Evolutionary conservation across 2,329 filamentous ascomycete species (phyloP).

Genomic region (Paecilomyces fulvus): DNA sequence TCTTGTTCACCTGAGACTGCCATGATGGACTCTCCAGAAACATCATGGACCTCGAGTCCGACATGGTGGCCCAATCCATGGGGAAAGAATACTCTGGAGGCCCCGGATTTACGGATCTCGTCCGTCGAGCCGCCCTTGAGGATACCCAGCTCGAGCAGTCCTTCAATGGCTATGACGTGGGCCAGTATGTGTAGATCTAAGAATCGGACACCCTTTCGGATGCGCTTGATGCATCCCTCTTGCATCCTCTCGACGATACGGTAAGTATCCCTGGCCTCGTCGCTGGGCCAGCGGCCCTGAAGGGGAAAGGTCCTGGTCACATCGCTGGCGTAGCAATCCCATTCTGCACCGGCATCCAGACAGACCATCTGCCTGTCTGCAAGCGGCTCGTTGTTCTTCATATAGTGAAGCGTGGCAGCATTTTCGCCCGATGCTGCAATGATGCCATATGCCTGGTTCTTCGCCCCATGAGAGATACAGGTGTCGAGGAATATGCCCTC

Average conservation of each 20-base stretch:
- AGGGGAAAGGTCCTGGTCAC: slow-evolving; percentile 85
- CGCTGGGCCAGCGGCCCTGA: slow-evolving; percentile 50
- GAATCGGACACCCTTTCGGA: slow-evolving; percentile 69
- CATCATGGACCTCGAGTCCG: slow-evolving; percentile 38
- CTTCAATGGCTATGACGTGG: slow-evolving; percentile 73
- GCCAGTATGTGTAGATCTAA: slow-evolving; percentile 73
- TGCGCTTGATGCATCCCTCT: slow-evolving; percentile 60
- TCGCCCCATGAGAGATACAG: slow-evolving; percentile 66
- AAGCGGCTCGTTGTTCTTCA: slow-evolving; percentile 65
- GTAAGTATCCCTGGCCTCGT: slow-evolving; percentile 67
- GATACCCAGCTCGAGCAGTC: slow-evolving; percentile 67
- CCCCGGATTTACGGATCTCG: slow-evolving; percentile 29
- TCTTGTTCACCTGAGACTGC: slow-evolving; percentile 12
- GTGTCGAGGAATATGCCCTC: slow-evolving; percentile 70
- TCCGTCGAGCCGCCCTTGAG: slow-evolving; percentile 55
- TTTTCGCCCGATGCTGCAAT: slow-evolving; percentile 76
- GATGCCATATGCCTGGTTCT: slow-evolving; percentile 77
- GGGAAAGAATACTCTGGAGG: slow-evolving; percentile 32
- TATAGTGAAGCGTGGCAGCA: slow-evolving; percentile 81
- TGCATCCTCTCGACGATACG: slow-evolving; percentile 84
- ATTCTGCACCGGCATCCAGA: slow-evolving; percentile 75
- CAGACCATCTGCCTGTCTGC: slow-evolving; percentile 68
- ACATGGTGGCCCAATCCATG: slow-evolving; percentile 53
- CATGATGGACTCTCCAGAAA: slow-evolving; percentile 29
- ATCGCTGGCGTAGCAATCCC: slow-evolving; percentile 62